Evolutionary conservation across 495 filamentous ascomycete genomes (phyloP), one percentile per base, ranked within the genome.

Genomic region (Xylaria intraflava): DNA sequence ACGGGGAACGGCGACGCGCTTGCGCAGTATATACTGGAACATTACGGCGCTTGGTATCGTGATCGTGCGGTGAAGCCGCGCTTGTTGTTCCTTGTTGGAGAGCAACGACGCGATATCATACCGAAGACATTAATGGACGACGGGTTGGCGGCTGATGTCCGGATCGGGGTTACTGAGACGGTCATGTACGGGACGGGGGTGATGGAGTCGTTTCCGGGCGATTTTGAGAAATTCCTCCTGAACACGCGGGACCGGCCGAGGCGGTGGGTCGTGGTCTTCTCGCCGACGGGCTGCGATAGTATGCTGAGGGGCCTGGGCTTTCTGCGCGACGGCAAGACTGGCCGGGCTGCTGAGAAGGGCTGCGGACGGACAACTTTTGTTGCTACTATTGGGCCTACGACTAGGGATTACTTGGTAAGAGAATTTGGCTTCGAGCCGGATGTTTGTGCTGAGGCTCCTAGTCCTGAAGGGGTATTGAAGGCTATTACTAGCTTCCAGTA

Each of bases 361-460:
- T 48, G 57, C 44, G 53, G 67, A 49, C 56, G 63, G 51, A 68
- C 57, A 47, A 78, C 83, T 14, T 84, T 76, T 61, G 72, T 96
- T 54, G 88, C 86, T 11, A 91, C 89, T 2, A 99, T 99, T 69
- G 93, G 93, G 22, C 92, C 94, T 14, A 99, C 94, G 46, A 99
- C 94, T 27, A 74, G 85, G 49, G 85, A 87, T 65, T 80, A 88
- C 70, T 69, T 98, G 42, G 61, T 73, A 6, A 71, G 72, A 20
- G 75, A 76, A 44, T 90, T 89, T 69, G 84, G 73, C 8, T 84
- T 86, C 59, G 76, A 84, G 60, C 81, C 90, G 16, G 85, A 97
- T 73, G 89, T 90, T 31, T 91, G 85, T 66, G 88, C 93, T 16
- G 78, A 75, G 61, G 85, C 73, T 62, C 93, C 93, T 10, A 95